Evolutionary conservation across 495 filamentous ascomycete genomes (phyloP).

Genomic region (Hyaloscypha variabilis): DNA sequence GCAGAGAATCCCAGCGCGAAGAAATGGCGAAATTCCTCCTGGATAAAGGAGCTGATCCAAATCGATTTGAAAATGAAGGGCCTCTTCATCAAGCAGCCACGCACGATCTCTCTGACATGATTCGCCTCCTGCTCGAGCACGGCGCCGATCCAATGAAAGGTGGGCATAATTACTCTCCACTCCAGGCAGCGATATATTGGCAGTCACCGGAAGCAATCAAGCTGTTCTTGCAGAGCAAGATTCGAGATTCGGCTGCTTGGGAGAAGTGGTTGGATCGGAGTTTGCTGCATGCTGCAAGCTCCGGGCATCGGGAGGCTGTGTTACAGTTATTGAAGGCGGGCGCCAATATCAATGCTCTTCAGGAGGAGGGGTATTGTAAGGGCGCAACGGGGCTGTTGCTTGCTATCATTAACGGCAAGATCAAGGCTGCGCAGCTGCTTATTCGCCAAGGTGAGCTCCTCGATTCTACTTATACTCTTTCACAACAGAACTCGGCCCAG

Average conservation of each 20-base stretch:
- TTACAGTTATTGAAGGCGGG: constrained; percentile 33
- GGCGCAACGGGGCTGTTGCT: constrained; percentile 35
- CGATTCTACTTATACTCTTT: background rate
- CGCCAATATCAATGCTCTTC: constrained; percentile 33
- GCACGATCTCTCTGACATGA: constrained; percentile 2
- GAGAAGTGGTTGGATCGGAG: constrained; percentile 6
- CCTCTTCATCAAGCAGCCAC: constrained; percentile 19
- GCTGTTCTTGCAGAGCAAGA: constrained; percentile 2
- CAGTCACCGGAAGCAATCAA: constrained; percentile 6
- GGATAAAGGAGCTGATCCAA: constrained; percentile 22
- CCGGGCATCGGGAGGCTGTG: constrained; percentile 24
- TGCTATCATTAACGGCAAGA: constrained; percentile 13
- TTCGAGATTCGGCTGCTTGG: constrained; percentile 2
- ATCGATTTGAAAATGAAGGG: background rate
- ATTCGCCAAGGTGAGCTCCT: constrained; percentile 11
- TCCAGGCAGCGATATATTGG: constrained; percentile 14
- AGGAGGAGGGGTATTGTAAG: constrained; percentile 29
- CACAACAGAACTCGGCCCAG: background rate
- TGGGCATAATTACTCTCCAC: constrained; percentile 4
- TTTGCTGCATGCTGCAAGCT: background rate
- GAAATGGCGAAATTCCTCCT: constrained; percentile 23
- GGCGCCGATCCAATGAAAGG: constrained; percentile 30
- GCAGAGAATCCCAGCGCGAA: background rate
- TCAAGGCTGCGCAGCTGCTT: constrained; percentile 20
- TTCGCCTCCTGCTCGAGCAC: constrained; percentile 20